These are phyloP conservation scores for Acanthamoeba lenticulata DNA, from an alignment of 208 protist species.

Conservation along the genomic window DNA sequence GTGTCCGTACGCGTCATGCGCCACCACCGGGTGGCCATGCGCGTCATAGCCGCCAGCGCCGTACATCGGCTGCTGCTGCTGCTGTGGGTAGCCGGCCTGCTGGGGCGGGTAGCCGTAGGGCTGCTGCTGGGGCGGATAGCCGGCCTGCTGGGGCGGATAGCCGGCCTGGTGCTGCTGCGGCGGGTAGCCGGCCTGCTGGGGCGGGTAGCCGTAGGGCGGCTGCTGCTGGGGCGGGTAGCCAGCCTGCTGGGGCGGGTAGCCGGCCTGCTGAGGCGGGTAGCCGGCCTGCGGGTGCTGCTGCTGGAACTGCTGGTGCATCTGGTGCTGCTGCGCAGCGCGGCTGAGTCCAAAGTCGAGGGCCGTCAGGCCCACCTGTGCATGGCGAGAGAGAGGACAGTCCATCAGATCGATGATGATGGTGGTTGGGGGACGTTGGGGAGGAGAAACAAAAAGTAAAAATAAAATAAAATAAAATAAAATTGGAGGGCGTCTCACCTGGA, in stretches of 20 bases:
- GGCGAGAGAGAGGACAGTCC: neutral
- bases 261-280: neutral
- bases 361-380: neutral
- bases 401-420: neutral
- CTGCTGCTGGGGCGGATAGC: neutral
- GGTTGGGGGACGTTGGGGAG: neutral
- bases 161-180: too few species aligned
- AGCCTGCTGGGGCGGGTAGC: neutral
- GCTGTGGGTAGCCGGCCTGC: neutral
- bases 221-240: neutral
- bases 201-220: neutral
- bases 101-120: too few species aligned
- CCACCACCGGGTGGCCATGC: neutral
- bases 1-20: neutral
- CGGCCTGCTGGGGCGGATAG: neutral
- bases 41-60: neutral
- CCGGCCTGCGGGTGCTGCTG: neutral
- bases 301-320: neutral
- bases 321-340: neutral
- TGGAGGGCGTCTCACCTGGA: neutral
- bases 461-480: too few species aligned
- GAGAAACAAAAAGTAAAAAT: neutral
- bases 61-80: neutral
- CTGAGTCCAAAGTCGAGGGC: neutral
- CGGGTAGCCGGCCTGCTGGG: too few species aligned